phyloP scores from a whole-genome alignment of 176 grass and related monocot genomes.

The Avena sativa region DNA sequence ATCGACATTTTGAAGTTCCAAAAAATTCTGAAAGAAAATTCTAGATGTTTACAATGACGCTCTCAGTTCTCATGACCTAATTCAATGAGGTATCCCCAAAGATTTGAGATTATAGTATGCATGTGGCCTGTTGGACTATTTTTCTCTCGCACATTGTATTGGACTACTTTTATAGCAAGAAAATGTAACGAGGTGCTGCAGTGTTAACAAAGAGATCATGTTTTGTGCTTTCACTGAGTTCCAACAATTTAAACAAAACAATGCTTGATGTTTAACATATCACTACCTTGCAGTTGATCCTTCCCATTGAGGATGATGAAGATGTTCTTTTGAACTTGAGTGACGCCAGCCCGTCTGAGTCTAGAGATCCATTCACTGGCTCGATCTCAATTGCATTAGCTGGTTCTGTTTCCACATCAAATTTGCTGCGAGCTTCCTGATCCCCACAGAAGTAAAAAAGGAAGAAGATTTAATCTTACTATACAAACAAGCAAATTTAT shows the following conservation, averaged over 20 bases:
- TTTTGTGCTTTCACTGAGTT: not conserved
- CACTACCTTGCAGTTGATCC: conserved; percentile 95
- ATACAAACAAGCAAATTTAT: conserved; percentile 26
- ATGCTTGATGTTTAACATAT: conserved; percentile 22
- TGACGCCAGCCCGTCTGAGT: conserved; percentile 63
- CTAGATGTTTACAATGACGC: too few relatives aligned
- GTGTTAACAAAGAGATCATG: not conserved
- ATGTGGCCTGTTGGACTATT: conserved; percentile 20
- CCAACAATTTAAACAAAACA: conserved; percentile 27
- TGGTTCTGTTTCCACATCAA: conserved; percentile 86
- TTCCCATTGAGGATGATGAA: conserved; percentile 54
- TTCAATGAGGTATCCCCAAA: not conserved
- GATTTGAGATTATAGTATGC: not conserved
- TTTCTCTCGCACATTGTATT: not conserved
- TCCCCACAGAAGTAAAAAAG: conserved; percentile 30
- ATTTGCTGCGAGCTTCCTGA: conserved; percentile 93
- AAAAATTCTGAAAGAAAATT: too few relatives aligned
- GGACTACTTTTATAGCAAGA: conserved; percentile 1
- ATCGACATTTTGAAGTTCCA: too few relatives aligned
- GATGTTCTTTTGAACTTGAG: conserved; percentile 72
- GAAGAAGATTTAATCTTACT: conserved; percentile 7
- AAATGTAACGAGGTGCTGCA: not conserved
- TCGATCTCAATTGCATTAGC: conserved; percentile 77
- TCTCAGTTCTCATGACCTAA: not conserved
- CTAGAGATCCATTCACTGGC: conserved; percentile 65